Percentiles rank a stretch among this genome's conserved stretches.
These are phyloP conservation scores for Sclerotinia subarctica DNA, from an alignment of 2,329 filamentous ascomycete genomes.

Conservation along the genomic window DNA sequence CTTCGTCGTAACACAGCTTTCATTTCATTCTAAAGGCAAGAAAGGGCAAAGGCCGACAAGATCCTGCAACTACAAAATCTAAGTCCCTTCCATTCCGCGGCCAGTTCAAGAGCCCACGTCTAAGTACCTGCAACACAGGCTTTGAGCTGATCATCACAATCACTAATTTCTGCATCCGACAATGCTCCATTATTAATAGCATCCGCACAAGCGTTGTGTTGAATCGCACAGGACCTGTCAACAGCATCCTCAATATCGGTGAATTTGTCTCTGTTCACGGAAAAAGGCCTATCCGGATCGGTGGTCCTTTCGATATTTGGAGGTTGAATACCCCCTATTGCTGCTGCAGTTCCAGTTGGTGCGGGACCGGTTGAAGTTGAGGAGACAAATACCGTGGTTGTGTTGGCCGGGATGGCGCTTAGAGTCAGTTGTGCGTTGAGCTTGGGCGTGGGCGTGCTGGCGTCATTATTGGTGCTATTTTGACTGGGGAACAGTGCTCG, in stretches of 20 bases:
- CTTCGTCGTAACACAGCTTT: no score
- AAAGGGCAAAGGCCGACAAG: background rate
- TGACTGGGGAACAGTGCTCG: background rate
- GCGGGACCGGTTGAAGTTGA: background rate
- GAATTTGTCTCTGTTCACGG: slow-evolving; percentile 4
- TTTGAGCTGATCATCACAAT: slow-evolving; percentile 6
- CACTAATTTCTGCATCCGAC: background rate
- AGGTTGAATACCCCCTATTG: background rate
- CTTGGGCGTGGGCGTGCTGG: background rate
- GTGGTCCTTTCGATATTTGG: slow-evolving; percentile 8
- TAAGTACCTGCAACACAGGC: background rate
- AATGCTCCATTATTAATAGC: slow-evolving; percentile 2
- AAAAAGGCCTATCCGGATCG: slow-evolving; percentile 12
- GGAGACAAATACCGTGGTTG: background rate
- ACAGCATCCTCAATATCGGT: slow-evolving; percentile 4
- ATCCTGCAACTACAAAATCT: background rate
- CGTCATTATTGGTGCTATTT: background rate
- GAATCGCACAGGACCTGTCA: slow-evolving; percentile 8
- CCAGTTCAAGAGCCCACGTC: background rate
- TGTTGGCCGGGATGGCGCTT: slow-evolving; percentile 11
- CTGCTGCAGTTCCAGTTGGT: slow-evolving; percentile 1
- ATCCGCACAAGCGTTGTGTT: slow-evolving; percentile 16
- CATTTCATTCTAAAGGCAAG: background rate
- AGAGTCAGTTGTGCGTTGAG: background rate
- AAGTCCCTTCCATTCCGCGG: background rate